Conservation (phyloP, 495 filamentous ascomycete species). For the Penicillium bovifimosum region DNA sequence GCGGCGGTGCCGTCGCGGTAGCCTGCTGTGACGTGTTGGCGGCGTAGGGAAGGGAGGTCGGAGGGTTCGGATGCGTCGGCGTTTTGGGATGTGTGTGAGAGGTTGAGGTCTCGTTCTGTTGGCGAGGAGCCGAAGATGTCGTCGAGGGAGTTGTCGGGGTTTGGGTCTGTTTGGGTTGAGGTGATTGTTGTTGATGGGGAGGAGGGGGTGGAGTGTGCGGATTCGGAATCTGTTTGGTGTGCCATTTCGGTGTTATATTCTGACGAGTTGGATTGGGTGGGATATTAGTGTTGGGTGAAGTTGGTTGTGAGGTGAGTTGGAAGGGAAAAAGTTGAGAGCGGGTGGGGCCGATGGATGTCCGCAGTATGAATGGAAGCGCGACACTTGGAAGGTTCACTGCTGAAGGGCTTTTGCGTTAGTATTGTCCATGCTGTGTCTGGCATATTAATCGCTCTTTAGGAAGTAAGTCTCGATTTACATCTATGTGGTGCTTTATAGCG, state of each 20-base stretch:
- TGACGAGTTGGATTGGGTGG: background rate
- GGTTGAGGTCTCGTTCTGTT: background rate
- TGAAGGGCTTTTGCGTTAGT: too few species aligned
- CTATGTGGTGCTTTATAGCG: too few species aligned
- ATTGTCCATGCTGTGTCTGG: background rate
- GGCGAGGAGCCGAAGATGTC: slow-evolving; percentile 47
- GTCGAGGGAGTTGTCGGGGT: slow-evolving; percentile 36
- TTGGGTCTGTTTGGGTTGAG: slow-evolving; percentile 15
- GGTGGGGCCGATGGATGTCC: background rate
- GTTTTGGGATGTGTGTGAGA: background rate
- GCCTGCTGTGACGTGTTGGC: slow-evolving; percentile 75
- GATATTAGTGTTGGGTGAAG: background rate
- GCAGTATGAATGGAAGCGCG: background rate
- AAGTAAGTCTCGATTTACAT: too few species aligned
- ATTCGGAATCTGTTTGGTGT: slow-evolving; percentile 1
- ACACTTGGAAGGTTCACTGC: too few species aligned
- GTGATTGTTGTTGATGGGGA: slow-evolving; percentile 30
- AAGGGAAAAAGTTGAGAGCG: background rate
- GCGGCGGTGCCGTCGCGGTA: slow-evolving; percentile 80
- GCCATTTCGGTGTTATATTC: too few species aligned
- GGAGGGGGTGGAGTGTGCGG: slow-evolving; percentile 9
- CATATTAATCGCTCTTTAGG: too few species aligned
- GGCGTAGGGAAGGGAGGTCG: slow-evolving; percentile 69
- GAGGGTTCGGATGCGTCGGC: slow-evolving; percentile 42
- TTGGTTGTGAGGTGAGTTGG: background rate